Base-by-base conservation (phyloP, 768 basidiomycete genomes). In the Boletus pseudopeckii region DNA sequence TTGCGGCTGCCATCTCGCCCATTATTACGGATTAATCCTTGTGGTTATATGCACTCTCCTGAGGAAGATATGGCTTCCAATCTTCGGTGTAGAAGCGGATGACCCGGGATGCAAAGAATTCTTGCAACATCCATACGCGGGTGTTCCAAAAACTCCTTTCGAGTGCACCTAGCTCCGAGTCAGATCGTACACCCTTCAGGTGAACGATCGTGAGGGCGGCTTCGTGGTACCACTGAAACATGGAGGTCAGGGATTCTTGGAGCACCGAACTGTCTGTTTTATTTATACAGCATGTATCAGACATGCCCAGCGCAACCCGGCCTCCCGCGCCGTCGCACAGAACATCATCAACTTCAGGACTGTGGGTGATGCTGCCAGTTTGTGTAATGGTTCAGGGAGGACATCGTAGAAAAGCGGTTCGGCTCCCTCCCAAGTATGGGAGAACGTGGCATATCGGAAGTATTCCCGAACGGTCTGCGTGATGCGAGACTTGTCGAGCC, bases 211-310 rank as follows among this genome's bases (percentile, higher is more conserved):
- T 50, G 17, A 41, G n/a, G 4, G 39, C 18, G 1, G 48, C 41
- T 4, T 7, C 7, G 8, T 50, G 38, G 17, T 50, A 50, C 48
- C 39, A 50, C 15, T 17, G 30, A 24, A 40, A 50, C 48, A 50
- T 50, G 3, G 34, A 47, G 1, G 33, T 47, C 22, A 47, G 6
- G 2, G 34, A 47, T 26, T 47, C 46, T 18, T 36, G 22, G n/a
- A 40, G 32, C 5, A 50, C 48, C 3, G 39, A 20, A 7, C 39
- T 30, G 18, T 40, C 50, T 32, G 18, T 22, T 32, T 57, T 61
- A 48, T 61, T 54, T 40, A 61, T 58, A 38, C 61, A 62, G 4
- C 51, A 57, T 0, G 60, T 53, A 10, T 61, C 59, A 1, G 24
- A 26, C 61, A 62, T 13, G 47, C 61, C 45, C 52, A 56, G 7